phyloP scores from a whole-genome alignment of 257 asterid species.

The Solanum bulbocastanum region DNA sequence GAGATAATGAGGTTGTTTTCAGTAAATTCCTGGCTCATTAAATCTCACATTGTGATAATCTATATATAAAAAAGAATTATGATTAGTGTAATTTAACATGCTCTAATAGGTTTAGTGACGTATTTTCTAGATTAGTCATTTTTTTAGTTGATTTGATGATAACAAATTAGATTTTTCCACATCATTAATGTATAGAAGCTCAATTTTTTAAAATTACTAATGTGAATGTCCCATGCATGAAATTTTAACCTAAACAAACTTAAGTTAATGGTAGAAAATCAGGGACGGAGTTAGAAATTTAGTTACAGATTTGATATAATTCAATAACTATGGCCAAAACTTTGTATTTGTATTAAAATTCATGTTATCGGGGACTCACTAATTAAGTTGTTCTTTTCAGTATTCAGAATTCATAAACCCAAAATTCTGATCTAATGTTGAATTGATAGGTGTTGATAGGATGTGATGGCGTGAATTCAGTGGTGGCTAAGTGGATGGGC shows the following conservation, averaged over 20 bases:
- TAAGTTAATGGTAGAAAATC: not conserved
- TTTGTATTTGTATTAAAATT: not conserved
- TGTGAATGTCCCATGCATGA: not conserved
- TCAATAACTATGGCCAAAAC: not conserved
- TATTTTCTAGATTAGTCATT: not conserved
- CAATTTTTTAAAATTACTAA: not conserved
- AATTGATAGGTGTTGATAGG: slow-evolving; percentile 34
- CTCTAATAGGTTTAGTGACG: not conserved
- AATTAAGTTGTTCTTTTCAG: rapidly evolving
- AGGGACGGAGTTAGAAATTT: not conserved
- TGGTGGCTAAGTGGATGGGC: slow-evolving; percentile 36
- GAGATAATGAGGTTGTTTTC: too few species aligned
- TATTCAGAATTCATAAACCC: not conserved
- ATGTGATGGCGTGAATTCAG: slow-evolving; percentile 50
- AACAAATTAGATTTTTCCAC: not conserved
- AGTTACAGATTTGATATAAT: rapidly evolving
- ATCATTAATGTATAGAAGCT: not conserved
- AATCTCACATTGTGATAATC: not conserved
- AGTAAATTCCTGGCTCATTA: rapidly evolving
- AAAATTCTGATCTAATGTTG: not conserved
- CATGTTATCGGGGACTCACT: not conserved
- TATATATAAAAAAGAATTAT: not conserved
- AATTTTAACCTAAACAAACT: not conserved
- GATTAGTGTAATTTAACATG: not conserved
- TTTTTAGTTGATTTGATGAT: not conserved